Evolutionary conservation across 495 filamentous ascomycete genomes (phyloP), one percentile per base, ranked within the genome.

Genomic region (Beverwykella pulmonaria): DNA sequence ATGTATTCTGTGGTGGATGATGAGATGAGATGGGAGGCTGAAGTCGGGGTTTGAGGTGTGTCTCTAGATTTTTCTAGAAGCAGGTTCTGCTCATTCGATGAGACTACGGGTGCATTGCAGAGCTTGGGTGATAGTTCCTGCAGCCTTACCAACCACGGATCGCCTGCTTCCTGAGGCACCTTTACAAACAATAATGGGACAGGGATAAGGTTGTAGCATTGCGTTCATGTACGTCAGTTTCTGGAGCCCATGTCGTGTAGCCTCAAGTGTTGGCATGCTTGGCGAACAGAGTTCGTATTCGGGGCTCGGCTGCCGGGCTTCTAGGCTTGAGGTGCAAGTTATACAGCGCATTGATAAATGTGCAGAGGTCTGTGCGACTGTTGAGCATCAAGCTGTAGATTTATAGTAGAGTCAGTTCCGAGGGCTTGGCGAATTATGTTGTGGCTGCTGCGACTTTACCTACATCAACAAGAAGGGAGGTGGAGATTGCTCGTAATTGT

Each of bases 201-300:
- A 49, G 26, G 49, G 57, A 47, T 15, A 10, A 36, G 30, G 19
- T 34, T 55, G 47, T 22, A 50, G 57, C 64, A 61, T 61, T 61
- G 49, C 50, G 20, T 49, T 67, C 64, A 67, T 67, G 64, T 67
- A 67, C 57, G 58, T 61, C 64, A 67, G 50, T 25, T 59, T 55
- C 25, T 26, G 26, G 6, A 19, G 22, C 29, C 39, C 23, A 23
- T 23, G 20, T 53, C 8, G 41, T 26, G 22, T 14, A 34, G 23
- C 19, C 29, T 7, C 3, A 8, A 3, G 39, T 22, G 20, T 41
- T 17, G 20, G 61, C 19, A n/a, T 15, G 19, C 52, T 53, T 53
- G 50, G 50, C 50, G 20, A 23, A 36, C 10, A 55, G 5, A 55
- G 10, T 17, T 53, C 59, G 29, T 49, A 30, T 49, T 60, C 36